Evolutionary conservation across 1,284 basidiomycete species (phyloP).

Genomic region (Cryptococcus neoformans): DNA sequence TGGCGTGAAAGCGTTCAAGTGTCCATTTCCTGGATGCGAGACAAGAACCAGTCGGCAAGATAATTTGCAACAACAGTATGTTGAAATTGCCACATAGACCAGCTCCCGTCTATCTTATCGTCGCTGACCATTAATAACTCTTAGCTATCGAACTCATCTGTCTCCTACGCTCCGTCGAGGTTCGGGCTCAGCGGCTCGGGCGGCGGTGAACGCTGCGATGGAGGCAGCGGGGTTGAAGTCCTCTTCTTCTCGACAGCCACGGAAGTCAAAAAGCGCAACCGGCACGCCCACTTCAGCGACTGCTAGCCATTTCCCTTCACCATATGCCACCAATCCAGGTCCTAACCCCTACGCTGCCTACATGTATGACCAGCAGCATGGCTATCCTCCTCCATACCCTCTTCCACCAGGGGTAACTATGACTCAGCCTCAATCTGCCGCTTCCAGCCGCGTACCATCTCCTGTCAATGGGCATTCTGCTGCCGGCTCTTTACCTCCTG

Average conservation of each 20-base stretch:
- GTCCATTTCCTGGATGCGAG: slow-evolving; percentile 47
- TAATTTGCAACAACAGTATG: slow-evolving; percentile 47
- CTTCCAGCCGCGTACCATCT: slow-evolving; percentile 42
- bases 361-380: slow-evolving; percentile 35
- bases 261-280: slow-evolving; percentile 43
- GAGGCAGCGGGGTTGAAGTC: slow-evolving; percentile 46
- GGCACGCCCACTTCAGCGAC: slow-evolving; percentile 43
- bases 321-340: slow-evolving; percentile 35
- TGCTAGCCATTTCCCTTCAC: slow-evolving; percentile 37
- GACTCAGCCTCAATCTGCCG: slow-evolving; percentile 32
- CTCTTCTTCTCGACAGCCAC: slow-evolving; percentile 33
- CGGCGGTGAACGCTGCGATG: slow-evolving; percentile 45
- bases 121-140: background rate
- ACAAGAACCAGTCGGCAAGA: slow-evolving; percentile 46
- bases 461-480: slow-evolving; percentile 42
- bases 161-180: slow-evolving; percentile 44
- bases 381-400: slow-evolving; percentile 30
- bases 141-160: slow-evolving; percentile 45
- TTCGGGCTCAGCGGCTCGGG: slow-evolving; percentile 42
- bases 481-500: slow-evolving; percentile 31
- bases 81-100: background rate
- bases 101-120: background rate
- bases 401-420: slow-evolving; percentile 32
- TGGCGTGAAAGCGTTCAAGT: slow-evolving; percentile 48
- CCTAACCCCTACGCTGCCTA: slow-evolving; percentile 39